These are phyloP conservation scores for Blastosporella zonata DNA, from an alignment of 1,284 basidiomycete species.

Conservation along the genomic window DNA sequence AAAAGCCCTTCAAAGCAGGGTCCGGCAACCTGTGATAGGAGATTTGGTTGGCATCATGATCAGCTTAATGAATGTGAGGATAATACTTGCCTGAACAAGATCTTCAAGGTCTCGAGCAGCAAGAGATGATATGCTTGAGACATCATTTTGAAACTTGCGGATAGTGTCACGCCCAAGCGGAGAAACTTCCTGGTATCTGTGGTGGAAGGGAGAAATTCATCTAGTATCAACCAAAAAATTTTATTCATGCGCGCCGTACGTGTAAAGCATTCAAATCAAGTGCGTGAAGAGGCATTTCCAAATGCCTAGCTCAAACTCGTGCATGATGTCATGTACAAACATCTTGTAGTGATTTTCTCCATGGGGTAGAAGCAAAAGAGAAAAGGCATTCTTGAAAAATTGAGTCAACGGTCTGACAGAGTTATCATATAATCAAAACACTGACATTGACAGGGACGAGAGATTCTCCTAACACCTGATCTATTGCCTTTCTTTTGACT, in stretches of 20 bases:
- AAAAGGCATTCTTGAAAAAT: conserved; percentile 26
- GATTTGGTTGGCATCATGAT: neutral
- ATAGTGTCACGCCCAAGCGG: conserved; percentile 27
- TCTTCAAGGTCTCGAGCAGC: conserved; percentile 31
- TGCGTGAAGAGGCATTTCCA: conserved; percentile 31
- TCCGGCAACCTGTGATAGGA: conserved; percentile 16
- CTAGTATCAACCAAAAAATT: conserved; percentile 18
- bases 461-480: conserved; percentile 41
- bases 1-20: conserved; percentile 28
- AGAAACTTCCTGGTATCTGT: conserved; percentile 14
- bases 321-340: conserved; percentile 27
- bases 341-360: conserved; percentile 22
- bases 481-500: conserved; percentile 38
- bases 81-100: conserved; percentile 23
- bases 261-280: conserved; percentile 27
- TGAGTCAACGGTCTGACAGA: neutral
- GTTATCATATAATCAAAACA: neutral
- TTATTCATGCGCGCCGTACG: conserved; percentile 16
- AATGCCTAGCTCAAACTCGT: conserved; percentile 28
- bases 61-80: conserved; percentile 4
- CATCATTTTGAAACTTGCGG: conserved; percentile 24
- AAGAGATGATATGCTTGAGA: conserved; percentile 28
- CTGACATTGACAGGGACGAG: conserved; percentile 11
- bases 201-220: neutral
- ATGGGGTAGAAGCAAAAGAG: conserved; percentile 16